Base-by-base conservation (phyloP, 805 yeast species). In the Blastobotrys chiropterorum region DNA sequence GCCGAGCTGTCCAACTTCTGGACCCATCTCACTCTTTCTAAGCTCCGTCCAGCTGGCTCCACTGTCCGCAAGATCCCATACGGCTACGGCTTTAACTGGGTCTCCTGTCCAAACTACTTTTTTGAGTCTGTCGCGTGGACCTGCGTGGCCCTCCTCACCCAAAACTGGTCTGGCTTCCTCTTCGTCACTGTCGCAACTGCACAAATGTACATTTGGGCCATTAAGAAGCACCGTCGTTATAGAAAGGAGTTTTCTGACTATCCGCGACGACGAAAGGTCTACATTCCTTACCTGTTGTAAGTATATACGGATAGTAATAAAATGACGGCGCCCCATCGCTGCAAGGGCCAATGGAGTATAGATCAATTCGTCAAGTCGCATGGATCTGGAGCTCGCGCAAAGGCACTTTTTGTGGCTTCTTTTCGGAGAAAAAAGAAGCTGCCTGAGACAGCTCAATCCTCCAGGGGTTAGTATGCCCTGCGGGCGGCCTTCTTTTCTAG, bases 141-240 rank as follows among this genome's bases (percentile, higher is more conserved):
- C 1, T 68, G 77, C 22, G 81, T 83, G 62, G 80, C 92, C 17
- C 53, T 89, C 22, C 73, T 89, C 64, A 83, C 81, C 60, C 84
- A 89, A 56, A 89, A 90, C 71, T 75, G 92, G 79, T 77, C 90
- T 38, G 78, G 92, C 31, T 76, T 82, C 64, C 62, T 87, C 19
- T 94, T 94, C 72, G 72, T 82, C 48, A 60, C 74, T 16, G 87
- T 88, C 47, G 84, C 94, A 47, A 73, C 86, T 13, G 77, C 68
- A 41, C 97, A 94, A 67, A 92, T 94, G 98, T 83, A 79, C 72
- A 60, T 80, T 50, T 92, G 98, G 97, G 97, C 98, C 19, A 76
- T 80, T 53, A 83, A 88, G 74, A 90, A 89, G 68, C 95, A 92
- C 70, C 74, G 72, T 61, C 73, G 81, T 51, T 85, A 83, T 66